Base-by-base conservation (phyloP, 441 rosid species). In the Pelargonium citronellum region DNA sequence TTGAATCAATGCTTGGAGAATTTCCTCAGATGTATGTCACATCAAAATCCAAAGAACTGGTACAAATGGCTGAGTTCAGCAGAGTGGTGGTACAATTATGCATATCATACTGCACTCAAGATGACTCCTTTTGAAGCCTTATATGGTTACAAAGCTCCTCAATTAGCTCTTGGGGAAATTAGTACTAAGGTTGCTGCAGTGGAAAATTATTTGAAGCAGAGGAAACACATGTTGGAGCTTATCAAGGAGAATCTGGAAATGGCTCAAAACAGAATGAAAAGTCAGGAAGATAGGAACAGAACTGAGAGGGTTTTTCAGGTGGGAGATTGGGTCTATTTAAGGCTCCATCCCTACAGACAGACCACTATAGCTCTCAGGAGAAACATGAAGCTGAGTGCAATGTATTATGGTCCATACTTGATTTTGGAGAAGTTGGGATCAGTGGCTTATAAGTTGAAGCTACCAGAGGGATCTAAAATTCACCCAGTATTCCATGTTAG, bases 401-500 rank as follows among this genome's bases (percentile, higher is more conserved):
- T 43, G 1, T 71, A 34, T 0, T 71, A 12, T 71, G 74, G 68
- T 0, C 68, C 74, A 0, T 71, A 3, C 11, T 0, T 3, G 2
- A n/a, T 71, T 11, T 1, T 0, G 27, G 46, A 7, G 27, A 24
- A 9, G 6, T 0, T 64, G 1, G 73, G 68, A 0, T 0, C 4
- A 0, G 58, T 71, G 37, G 68, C 63, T 5, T 71, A 71, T 4
- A 46, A 27, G 13, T 24, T 46, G 24, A 1, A 64, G 3, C 7
- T 71, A 0, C 68, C 68, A 0, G 12, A n/a, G 0, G 6, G 13
- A 1, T 12, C 47, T 1, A 11, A 3, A 1, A 7, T 71, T 1
- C 39, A 63, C 30, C 61, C 62, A 0, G 44, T 47, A 0, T 71
- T 71, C 44, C 47, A 63, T 71, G 73, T 63, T 0, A 39, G 44